Conservation (phyloP, 306 rosid genomes). For the Arachis hypogaea region DNA sequence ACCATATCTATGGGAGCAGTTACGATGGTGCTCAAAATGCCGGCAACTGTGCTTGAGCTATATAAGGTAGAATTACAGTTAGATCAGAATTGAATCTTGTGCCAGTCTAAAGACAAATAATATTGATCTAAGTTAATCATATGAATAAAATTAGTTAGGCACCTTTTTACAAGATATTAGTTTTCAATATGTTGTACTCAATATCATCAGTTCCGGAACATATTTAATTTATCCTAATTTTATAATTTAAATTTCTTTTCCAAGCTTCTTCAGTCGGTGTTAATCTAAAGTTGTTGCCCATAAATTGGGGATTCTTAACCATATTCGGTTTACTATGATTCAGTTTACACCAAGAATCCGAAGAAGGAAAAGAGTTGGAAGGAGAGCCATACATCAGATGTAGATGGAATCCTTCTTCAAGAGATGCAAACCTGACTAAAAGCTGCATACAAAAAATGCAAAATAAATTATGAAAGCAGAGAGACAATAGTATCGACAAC, state of each 20-base stretch:
- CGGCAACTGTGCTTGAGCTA: conserved; percentile 87
- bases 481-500: conserved; percentile 1
- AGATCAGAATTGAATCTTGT: conserved; percentile 32
- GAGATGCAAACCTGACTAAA: conserved; percentile 63
- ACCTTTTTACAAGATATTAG: conserved; percentile 12
- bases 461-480: conserved; percentile 16
- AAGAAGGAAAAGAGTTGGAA: conserved; percentile 25
- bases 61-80: conserved; percentile 43
- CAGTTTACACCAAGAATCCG: conserved; percentile 29
- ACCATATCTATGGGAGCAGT: conserved; percentile 94
- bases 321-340: conserved; percentile 32
- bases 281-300: conserved; percentile 9
- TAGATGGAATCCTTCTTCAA: conserved; percentile 79
- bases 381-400: conserved; percentile 70
- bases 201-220: conserved; percentile 9
- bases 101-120: conserved; percentile 1
- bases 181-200: conserved; percentile 10
- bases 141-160: conserved; percentile 19
- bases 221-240: conserved; percentile 11
- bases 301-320: conserved; percentile 21
- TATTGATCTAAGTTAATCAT: conserved; percentile 17
- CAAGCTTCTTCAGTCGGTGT: conserved; percentile 22
- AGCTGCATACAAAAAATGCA: conserved; percentile 59
- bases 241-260: conserved; percentile 2
- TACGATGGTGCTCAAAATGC: conserved; percentile 69